Conservation (phyloP, 2,329 filamentous ascomycete species). For the Pseudogymnoascus verrucosus region DNA sequence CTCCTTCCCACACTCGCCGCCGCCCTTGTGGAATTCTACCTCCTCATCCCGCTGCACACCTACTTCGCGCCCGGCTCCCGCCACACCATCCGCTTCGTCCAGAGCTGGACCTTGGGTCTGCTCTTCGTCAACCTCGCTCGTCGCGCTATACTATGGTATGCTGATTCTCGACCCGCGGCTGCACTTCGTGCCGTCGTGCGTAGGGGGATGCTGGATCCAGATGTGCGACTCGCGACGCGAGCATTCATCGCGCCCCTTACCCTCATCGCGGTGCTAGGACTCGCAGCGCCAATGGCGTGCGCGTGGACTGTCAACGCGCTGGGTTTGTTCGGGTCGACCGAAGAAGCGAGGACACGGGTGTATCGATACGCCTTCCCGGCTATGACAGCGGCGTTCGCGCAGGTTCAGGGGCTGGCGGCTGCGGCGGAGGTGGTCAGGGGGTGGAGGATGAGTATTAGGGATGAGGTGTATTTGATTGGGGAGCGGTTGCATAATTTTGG, state of each 20-base stretch:
- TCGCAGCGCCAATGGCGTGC: slow-evolving; percentile 55
- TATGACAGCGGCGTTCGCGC: slow-evolving; percentile 30
- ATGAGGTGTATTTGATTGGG: slow-evolving; percentile 94
- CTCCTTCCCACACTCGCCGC: slow-evolving; percentile 75
- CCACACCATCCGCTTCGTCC: slow-evolving; percentile 78
- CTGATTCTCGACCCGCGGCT: slow-evolving; percentile 59
- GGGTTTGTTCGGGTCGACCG: slow-evolving; percentile 25
- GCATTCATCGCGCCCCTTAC: slow-evolving; percentile 75
- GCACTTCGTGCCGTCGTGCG: slow-evolving; percentile 68
- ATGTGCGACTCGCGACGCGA: slow-evolving; percentile 70
- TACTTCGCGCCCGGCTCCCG: slow-evolving; percentile 30
- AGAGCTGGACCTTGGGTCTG: slow-evolving; percentile 89
- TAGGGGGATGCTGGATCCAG: slow-evolving; percentile 70
- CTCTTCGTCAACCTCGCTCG: slow-evolving; percentile 78
- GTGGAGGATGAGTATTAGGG: slow-evolving; percentile 76
- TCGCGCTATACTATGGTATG: slow-evolving; percentile 48
- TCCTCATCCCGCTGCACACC: slow-evolving; percentile 63
- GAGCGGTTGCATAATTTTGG: slow-evolving; percentile 94
- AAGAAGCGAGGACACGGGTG: slow-evolving; percentile 24
- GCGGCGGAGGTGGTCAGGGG: slow-evolving; percentile 55
- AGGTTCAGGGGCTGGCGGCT: slow-evolving; percentile 35
- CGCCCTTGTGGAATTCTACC: slow-evolving; percentile 75
- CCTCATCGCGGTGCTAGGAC: slow-evolving; percentile 51
- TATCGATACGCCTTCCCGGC: slow-evolving; percentile 69
- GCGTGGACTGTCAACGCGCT: slow-evolving; percentile 44